Percentiles rank a stretch among this genome's conserved stretches.
These are phyloP conservation scores for Schizothecium vesticola DNA, from an alignment of 495 filamentous ascomycete species.

Conservation along the genomic window DNA sequence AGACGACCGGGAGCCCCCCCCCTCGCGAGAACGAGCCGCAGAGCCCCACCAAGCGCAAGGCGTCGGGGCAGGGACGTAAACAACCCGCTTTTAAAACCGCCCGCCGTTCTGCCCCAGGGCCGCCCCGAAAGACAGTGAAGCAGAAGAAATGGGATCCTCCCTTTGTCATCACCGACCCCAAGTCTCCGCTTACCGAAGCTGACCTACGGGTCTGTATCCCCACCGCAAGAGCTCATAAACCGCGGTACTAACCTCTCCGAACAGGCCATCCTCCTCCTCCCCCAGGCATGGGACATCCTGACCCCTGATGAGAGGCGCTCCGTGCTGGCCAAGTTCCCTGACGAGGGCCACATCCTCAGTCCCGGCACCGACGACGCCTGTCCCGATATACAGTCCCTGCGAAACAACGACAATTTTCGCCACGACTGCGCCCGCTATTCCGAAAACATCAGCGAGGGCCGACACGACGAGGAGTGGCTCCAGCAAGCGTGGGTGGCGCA, in stretches of 20 bases:
- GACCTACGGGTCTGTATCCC: slow-evolving; percentile 52
- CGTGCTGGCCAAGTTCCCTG: slow-evolving; percentile 53
- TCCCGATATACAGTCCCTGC: slow-evolving; percentile 32
- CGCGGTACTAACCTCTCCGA: slow-evolving; percentile 9
- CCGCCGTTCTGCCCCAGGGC: background rate
- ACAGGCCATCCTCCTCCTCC: slow-evolving; percentile 52
- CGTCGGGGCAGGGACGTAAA: background rate
- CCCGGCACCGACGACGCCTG: slow-evolving; percentile 28
- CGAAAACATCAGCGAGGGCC: slow-evolving; percentile 55
- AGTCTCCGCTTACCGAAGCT: slow-evolving; percentile 48
- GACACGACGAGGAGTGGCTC: slow-evolving; percentile 62
- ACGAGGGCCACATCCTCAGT: slow-evolving; percentile 33
- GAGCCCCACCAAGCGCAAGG: slow-evolving; percentile 6
- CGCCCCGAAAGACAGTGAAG: slow-evolving; percentile 12
- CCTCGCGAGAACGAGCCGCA: background rate
- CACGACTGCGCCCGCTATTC: slow-evolving; percentile 38
- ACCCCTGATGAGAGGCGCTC: slow-evolving; percentile 50
- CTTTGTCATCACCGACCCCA: slow-evolving; percentile 50
- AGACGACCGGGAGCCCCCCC: background rate
- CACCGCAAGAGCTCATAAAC: background rate
- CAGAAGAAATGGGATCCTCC: slow-evolving; percentile 34
- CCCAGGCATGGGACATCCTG: slow-evolving; percentile 54
- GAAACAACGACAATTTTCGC: slow-evolving; percentile 42
- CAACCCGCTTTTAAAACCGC: background rate
- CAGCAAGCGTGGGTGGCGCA: slow-evolving; percentile 58